phyloP scores from a whole-genome alignment of 768 basidiomycete species.

The Ramaria sp. region DNA sequence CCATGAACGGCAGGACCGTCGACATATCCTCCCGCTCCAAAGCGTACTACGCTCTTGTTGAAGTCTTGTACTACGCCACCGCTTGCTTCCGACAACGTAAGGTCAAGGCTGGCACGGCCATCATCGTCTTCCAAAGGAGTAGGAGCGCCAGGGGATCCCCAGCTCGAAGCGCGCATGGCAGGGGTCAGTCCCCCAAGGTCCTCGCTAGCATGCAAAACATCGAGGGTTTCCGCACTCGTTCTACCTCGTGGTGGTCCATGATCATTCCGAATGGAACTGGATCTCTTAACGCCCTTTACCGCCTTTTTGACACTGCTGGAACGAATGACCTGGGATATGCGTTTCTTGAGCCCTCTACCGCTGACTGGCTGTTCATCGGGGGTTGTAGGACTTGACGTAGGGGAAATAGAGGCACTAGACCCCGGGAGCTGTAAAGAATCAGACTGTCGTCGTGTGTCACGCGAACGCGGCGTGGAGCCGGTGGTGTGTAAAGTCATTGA shows the following conservation, averaged over 20 bases:
- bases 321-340: neutral
- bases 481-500: neutral
- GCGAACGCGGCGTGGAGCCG: neutral
- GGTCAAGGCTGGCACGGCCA: neutral
- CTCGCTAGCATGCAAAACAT: neutral
- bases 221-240: conserved; percentile 5
- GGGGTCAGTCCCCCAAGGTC: conserved; percentile 25
- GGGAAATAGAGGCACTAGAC: neutral
- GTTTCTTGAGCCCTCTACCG: neutral
- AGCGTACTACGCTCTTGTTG: conserved; percentile 39
- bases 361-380: neutral
- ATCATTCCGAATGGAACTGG: neutral
- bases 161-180: conserved; percentile 53
- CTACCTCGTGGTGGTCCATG: neutral
- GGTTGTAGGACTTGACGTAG: neutral
- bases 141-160: conserved; percentile 37
- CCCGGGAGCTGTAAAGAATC: neutral
- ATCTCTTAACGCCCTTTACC: neutral
- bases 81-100: neutral
- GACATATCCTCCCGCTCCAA: conserved; percentile 34
- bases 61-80: conserved; percentile 1
- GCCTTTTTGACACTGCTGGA: neutral
- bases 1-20: neutral
- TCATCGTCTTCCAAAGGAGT: conserved; percentile 26
- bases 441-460: neutral